Evolutionary conservation across 352 stramenopile species (phyloP).

Genomic region (Lagenidium giganteum): DNA sequence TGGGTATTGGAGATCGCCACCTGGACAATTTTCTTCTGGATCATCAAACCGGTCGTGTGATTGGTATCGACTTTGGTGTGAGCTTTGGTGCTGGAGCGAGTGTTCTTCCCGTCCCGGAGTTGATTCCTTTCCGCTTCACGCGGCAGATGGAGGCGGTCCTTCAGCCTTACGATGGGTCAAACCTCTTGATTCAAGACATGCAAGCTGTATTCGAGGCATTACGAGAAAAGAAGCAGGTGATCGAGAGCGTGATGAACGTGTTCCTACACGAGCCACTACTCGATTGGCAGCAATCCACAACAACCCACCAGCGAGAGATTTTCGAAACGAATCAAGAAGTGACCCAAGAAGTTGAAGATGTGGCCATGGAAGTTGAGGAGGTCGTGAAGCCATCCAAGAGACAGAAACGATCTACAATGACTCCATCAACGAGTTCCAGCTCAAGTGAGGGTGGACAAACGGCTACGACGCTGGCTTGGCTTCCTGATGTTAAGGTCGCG

Average conservation of each 20-base stretch:
- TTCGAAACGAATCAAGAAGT: conserved; percentile 25
- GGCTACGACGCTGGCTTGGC: conserved; percentile 29
- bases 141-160: conserved; percentile 71
- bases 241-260: conserved; percentile 89
- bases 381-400: background rate
- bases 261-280: conserved; percentile 90
- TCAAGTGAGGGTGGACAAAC: conserved; percentile 4
- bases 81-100: conserved; percentile 87
- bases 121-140: conserved; percentile 89
- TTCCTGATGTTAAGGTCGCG: conserved; percentile 74
- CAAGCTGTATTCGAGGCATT: conserved; percentile 78
- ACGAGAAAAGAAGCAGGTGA: conserved; percentile 70
- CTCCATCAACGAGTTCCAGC: background rate
- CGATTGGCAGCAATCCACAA: conserved; percentile 82
- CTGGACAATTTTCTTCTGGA: conserved; percentile 91
- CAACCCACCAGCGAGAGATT: conserved; percentile 51
- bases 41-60: conserved; percentile 55
- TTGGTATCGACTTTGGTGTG: conserved; percentile 91
- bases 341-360: conserved; percentile 26
- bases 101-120: conserved; percentile 80
- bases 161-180: conserved; percentile 59
- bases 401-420: background rate
- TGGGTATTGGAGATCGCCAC: conserved; percentile 90
- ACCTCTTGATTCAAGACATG: conserved; percentile 79
- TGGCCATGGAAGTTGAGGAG: conserved; percentile 25